Evolutionary conservation across 106 monocot genomes (phyloP).

Genomic region (Allium sativum): DNA sequence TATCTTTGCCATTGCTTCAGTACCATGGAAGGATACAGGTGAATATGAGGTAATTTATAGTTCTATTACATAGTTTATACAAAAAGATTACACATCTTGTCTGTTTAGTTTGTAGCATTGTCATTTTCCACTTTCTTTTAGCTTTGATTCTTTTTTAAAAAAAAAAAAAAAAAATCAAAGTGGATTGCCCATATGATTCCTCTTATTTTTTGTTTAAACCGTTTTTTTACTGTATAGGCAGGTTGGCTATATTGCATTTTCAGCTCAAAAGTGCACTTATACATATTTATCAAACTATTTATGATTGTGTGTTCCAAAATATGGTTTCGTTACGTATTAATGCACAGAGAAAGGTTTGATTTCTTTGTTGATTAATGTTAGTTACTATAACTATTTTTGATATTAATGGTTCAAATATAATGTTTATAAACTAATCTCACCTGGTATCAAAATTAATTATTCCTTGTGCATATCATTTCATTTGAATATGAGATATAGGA

Average conservation of each 20-base stretch:
- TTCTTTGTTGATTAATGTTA: neutral
- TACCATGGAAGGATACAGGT: neutral
- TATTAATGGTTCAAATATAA: neutral
- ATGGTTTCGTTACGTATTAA: neutral
- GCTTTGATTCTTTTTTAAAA: slow-evolving; percentile 6
- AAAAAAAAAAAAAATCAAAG: no score
- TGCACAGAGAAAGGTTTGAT: no score
- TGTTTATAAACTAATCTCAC: no score
- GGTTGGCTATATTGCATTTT: neutral
- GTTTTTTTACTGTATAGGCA: neutral
- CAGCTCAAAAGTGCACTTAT: neutral
- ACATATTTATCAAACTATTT: neutral
- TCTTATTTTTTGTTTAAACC: neutral
- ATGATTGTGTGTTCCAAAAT: neutral
- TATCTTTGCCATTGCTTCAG: neutral
- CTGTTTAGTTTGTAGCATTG: slow-evolving; percentile 3
- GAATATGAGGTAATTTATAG: neutral
- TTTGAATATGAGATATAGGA: no score
- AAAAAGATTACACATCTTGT: neutral
- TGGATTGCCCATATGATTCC: slow-evolving; percentile 7
- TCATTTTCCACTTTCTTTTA: slow-evolving; percentile 12
- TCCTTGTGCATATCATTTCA: no score
- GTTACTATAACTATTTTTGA: neutral
- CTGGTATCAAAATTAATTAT: no score
- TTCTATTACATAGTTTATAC: neutral